Evolutionary conservation across 306 rosid genomes (phyloP).

Genomic region (Dryas drummondii): DNA sequence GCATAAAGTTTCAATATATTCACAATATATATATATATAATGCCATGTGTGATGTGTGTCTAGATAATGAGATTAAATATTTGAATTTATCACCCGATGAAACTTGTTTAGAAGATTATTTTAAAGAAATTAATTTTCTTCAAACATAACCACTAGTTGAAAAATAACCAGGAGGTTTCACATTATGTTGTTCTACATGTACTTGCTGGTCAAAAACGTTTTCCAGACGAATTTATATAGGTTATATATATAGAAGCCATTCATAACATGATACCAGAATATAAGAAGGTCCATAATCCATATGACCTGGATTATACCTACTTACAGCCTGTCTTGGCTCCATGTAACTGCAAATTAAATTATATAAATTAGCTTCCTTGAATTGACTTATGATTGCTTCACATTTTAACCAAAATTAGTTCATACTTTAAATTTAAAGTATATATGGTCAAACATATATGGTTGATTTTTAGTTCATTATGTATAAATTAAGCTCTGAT

Average conservation of each 20-base stretch:
- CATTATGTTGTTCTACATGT: constrained; percentile 24
- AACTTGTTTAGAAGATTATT: no score
- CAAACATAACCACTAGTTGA: background rate
- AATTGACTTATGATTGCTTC: constrained; percentile 27
- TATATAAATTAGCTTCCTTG: constrained; percentile 22
- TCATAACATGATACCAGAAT: constrained; percentile 37
- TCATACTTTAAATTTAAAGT: constrained; percentile 9
- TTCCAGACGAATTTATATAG: constrained; percentile 18
- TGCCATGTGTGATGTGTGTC: no score
- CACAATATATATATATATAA: no score
- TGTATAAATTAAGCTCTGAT: background rate
- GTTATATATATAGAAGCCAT: constrained; percentile 18
- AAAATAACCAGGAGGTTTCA: constrained; percentile 3
- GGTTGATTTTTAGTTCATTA: background rate
- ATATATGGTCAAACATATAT: constrained; percentile 6
- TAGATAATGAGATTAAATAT: no score
- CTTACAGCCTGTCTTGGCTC: constrained; percentile 50
- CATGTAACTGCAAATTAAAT: constrained; percentile 36
- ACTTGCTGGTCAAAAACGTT: constrained; percentile 36
- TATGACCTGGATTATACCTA: constrained; percentile 36
- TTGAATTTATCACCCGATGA: no score
- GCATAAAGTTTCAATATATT: no score
- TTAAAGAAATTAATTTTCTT: no score
- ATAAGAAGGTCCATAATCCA: constrained; percentile 23
- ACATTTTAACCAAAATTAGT: background rate